Evolutionary conservation across 257 asterid genomes (phyloP), one percentile per base, ranked within the genome.

Genomic region (Marsdenia floribunda): DNA sequence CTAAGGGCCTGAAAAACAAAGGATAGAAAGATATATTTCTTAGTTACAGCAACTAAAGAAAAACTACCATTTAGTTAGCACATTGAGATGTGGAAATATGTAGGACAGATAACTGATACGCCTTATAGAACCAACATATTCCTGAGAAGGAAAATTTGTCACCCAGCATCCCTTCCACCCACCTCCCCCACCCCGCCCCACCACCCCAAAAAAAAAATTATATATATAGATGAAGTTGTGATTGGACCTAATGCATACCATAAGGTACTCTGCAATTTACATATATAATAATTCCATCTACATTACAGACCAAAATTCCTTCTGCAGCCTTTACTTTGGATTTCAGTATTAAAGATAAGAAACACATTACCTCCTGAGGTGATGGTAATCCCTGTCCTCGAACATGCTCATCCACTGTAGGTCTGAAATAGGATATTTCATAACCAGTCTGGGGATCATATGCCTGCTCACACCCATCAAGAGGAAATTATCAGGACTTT

Each of bases 361-460:
- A 26, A 33, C 44, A n/a, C 63, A 29, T 55, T 44, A 95, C 99
- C 98, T 90, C 97, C 84, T 89, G 97, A 33, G 93, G 82, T 49
- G 96, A 88, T 8, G 85, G 89, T 47, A 93, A 81, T 72, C 92
- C 93, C 46, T 90, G 81, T 72, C 90, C 95, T 42, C 89, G 86
- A 59, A 82, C 86, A 73, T 90, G 83, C 78, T 90, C 99, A 81
- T 92, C 98, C 80, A 82, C 87, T 78, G 88, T 74, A 33, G 96
- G 90, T 82, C 83, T 88, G 79, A 90, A 92, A 81, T 95, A 95
- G 18, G 98, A 84, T 73, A 87, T 83, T 65, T 92, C 97, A 82
- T 91, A 94, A 75, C 91, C 89, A 72, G 88, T 83, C 78, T 89
- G 99, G 37, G 93, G 89, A 74, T 92, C 98, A 77, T 95, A 92